Conservation (phyloP, 1,284 basidiomycete genomes). For the Cryptococcus sp. region DNA sequence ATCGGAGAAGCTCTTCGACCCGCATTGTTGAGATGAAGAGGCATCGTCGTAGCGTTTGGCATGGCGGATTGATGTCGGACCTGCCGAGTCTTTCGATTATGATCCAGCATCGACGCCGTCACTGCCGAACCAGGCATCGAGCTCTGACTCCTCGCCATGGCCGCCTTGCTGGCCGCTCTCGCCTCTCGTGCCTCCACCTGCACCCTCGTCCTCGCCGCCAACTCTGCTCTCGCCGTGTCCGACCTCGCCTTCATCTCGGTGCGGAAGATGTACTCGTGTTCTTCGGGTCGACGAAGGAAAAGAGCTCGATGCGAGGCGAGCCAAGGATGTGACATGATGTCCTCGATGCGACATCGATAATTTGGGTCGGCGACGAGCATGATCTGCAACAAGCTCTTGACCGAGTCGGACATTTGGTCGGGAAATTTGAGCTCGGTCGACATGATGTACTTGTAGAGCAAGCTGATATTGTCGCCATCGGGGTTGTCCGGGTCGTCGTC, state of each 20-base stretch:
- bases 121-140: constrained; percentile 26
- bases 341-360: constrained; percentile 64
- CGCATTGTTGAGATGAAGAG: constrained; percentile 34
- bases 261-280: constrained; percentile 72
- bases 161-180: constrained; percentile 29
- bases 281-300: constrained; percentile 67
- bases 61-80: constrained; percentile 46
- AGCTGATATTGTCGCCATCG: constrained; percentile 98
- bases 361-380: constrained; percentile 84
- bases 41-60: constrained; percentile 44
- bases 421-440: constrained; percentile 92
- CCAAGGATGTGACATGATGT: constrained; percentile 81
- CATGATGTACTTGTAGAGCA: constrained; percentile 99
- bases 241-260: constrained; percentile 80
- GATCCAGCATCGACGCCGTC: constrained; percentile 22
- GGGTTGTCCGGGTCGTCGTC: constrained; percentile 99
- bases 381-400: constrained; percentile 64
- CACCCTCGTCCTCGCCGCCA: constrained; percentile 37
- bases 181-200: constrained; percentile 36
- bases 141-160: constrained; percentile 36
- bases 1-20: constrained; percentile 26
- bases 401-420: constrained; percentile 77
- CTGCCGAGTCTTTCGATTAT: constrained; percentile 26
- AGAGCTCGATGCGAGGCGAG: constrained; percentile 59
- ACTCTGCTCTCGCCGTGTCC: constrained; percentile 63